Evolutionary conservation across 495 filamentous ascomycete species (phyloP).

Genomic region (Aspergillus nanangensis): DNA sequence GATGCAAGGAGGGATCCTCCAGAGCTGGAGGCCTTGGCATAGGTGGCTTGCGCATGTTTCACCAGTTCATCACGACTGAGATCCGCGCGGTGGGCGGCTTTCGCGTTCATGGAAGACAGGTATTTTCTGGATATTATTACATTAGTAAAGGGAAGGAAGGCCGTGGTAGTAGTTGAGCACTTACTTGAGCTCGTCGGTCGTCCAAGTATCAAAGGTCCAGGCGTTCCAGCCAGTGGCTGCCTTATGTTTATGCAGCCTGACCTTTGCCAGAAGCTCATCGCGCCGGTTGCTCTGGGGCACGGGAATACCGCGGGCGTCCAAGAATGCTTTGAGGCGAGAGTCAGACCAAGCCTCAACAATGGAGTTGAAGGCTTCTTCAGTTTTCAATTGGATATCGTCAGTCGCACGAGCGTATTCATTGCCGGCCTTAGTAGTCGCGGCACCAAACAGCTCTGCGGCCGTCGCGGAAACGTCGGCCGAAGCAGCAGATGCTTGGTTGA

Average conservation of each 20-base stretch:
- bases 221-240: slow-evolving; percentile 65
- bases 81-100: slow-evolving; percentile 58
- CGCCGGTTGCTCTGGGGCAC: slow-evolving; percentile 73
- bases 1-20: slow-evolving; percentile 68
- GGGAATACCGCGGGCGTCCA: slow-evolving; percentile 52
- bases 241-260: slow-evolving; percentile 69
- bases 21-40: slow-evolving; percentile 62
- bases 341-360: slow-evolving; percentile 66
- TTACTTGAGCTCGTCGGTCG: slow-evolving; percentile 69
- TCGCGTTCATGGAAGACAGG: slow-evolving; percentile 62
- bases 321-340: slow-evolving; percentile 69
- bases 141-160: slow-evolving; percentile 22
- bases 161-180: too few relatives aligned
- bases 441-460: slow-evolving; percentile 60
- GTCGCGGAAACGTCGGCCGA: slow-evolving; percentile 43
- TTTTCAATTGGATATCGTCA: slow-evolving; percentile 59
- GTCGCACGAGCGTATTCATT: slow-evolving; percentile 76
- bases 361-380: slow-evolving; percentile 62
- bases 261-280: slow-evolving; percentile 73
- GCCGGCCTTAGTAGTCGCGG: slow-evolving; percentile 76
- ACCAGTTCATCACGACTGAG: slow-evolving; percentile 70
- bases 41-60: slow-evolving; percentile 66
- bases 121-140: slow-evolving; percentile 54
- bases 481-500: slow-evolving; percentile 56
- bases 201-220: slow-evolving; percentile 85